Percentiles rank a stretch among this genome's conserved stretches.
These are phyloP conservation scores for Sugiyamaella valdiviana DNA, from an alignment of 805 yeast genomes.

Conservation along the genomic window DNA sequence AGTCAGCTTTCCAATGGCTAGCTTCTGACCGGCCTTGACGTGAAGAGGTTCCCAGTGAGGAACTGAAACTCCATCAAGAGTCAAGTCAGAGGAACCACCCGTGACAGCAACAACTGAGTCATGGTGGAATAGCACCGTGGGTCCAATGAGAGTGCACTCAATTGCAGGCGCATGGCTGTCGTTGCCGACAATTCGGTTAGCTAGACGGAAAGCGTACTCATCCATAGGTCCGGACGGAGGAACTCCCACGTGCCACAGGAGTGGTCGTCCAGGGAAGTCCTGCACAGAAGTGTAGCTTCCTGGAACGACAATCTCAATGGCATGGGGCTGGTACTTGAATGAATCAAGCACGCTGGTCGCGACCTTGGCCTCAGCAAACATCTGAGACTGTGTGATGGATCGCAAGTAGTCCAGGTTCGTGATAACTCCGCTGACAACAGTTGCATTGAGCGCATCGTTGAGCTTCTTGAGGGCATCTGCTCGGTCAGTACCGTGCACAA, in stretches of 20 bases:
- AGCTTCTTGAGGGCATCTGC: conserved; percentile 74
- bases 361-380: conserved; percentile 80
- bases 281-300: conserved; percentile 97
- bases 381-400: conserved; percentile 71
- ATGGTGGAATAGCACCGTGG: conserved; percentile 76
- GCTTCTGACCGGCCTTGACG: conserved; percentile 67
- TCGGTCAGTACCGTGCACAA: conserved; percentile 88
- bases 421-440: conserved; percentile 80
- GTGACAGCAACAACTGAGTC: conserved; percentile 73
- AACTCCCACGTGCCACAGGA: conserved; percentile 87
- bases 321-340: conserved; percentile 70
- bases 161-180: conserved; percentile 76
- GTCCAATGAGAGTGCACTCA: conserved; percentile 85
- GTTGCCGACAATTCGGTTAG: conserved; percentile 89
- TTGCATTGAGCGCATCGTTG: conserved; percentile 76
- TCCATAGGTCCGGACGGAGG: conserved; percentile 99
- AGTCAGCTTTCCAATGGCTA: conserved; percentile 72
- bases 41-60: conserved; percentile 67
- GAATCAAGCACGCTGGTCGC: conserved; percentile 84
- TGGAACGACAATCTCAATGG: conserved; percentile 78
- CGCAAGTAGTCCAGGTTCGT: conserved; percentile 87
- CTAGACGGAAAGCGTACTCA: conserved; percentile 78
- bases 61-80: conserved; percentile 52
- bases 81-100: conserved; percentile 73
- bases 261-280: conserved; percentile 87